phyloP scores from a whole-genome alignment of 805 yeast genomes.

The Candida dajiaensis region DNA sequence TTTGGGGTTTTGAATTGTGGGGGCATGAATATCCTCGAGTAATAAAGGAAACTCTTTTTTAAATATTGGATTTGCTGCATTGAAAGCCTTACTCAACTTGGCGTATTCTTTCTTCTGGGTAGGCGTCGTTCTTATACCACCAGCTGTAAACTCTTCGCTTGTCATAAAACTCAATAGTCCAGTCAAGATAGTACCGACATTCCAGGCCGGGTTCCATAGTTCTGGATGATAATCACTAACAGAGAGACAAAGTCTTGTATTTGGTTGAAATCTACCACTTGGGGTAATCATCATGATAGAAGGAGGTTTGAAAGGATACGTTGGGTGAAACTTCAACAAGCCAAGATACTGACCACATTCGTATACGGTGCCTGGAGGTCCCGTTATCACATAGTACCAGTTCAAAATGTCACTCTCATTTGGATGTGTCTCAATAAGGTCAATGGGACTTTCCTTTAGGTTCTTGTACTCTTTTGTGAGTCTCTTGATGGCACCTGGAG shows the following conservation, averaged over 20 bases:
- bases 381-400: conserved; percentile 90
- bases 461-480: conserved; percentile 77
- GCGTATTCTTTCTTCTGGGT: conserved; percentile 54
- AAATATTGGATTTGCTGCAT: conserved; percentile 36
- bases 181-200: conserved; percentile 78
- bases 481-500: conserved; percentile 36
- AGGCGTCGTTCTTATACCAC: conserved; percentile 61
- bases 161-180: conserved; percentile 91
- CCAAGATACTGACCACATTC: conserved; percentile 86
- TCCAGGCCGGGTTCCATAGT: conserved; percentile 95
- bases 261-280: conserved; percentile 75
- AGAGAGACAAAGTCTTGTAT: conserved; percentile 71
- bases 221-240: conserved; percentile 94
- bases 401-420: conserved; percentile 78
- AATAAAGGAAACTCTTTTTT: conserved; percentile 57
- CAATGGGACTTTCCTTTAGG: conserved; percentile 73
- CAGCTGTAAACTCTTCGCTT: conserved; percentile 75
- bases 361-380: conserved; percentile 87
- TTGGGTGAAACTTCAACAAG: conserved; percentile 67
- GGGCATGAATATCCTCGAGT: too few species aligned
- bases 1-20: too few species aligned
- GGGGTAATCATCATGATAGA: conserved; percentile 85
- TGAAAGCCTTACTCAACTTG: conserved; percentile 37
- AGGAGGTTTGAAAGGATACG: conserved; percentile 89
- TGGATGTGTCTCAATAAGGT: conserved; percentile 78